These are phyloP conservation scores for Fomitopsis serialis DNA, from an alignment of 768 basidiomycete genomes.

Conservation along the genomic window DNA sequence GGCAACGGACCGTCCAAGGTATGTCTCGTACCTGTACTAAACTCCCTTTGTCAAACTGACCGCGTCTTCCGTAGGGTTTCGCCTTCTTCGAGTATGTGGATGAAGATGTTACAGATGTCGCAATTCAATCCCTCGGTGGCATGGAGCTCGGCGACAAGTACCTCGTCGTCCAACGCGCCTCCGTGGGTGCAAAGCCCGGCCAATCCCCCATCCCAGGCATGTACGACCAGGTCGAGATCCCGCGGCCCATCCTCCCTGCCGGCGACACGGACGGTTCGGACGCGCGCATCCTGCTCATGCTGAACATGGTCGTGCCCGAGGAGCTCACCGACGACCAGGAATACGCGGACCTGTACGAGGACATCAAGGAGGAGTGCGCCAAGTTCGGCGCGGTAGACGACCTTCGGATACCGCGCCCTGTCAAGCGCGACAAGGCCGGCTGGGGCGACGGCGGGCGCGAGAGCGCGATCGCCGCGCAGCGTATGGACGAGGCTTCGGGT, in stretches of 20 bases:
- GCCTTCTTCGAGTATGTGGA: slow-evolving; percentile 99
- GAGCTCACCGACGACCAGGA: slow-evolving; percentile 88
- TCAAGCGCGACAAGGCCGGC: slow-evolving; percentile 80
- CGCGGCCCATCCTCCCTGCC: slow-evolving; percentile 84
- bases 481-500: slow-evolving; percentile 83
- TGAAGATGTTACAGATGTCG: slow-evolving; percentile 82
- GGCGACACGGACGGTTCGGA: slow-evolving; percentile 50
- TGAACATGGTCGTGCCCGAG: slow-evolving; percentile 97
- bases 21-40: slow-evolving; percentile 11
- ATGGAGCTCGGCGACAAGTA: slow-evolving; percentile 97
- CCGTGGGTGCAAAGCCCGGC: slow-evolving; percentile 83
- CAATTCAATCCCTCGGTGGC: slow-evolving; percentile 92
- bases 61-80: slow-evolving; percentile 66
- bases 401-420: slow-evolving; percentile 82
- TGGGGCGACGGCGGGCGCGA: slow-evolving; percentile 67
- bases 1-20: slow-evolving; percentile 87
- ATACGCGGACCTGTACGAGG: slow-evolving; percentile 91
- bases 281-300: slow-evolving; percentile 87
- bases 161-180: slow-evolving; percentile 94
- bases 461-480: slow-evolving; percentile 59
- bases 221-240: slow-evolving; percentile 79
- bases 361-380: slow-evolving; percentile 86
- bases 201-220: slow-evolving; percentile 58
- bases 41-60: background rate
- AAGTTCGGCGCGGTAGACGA: slow-evolving; percentile 81